A percentile compares a stretch with the other conserved stretches of the same genome.
Conservation (phyloP, 306 rosid species). For the Acacia crassicarpa region DNA sequence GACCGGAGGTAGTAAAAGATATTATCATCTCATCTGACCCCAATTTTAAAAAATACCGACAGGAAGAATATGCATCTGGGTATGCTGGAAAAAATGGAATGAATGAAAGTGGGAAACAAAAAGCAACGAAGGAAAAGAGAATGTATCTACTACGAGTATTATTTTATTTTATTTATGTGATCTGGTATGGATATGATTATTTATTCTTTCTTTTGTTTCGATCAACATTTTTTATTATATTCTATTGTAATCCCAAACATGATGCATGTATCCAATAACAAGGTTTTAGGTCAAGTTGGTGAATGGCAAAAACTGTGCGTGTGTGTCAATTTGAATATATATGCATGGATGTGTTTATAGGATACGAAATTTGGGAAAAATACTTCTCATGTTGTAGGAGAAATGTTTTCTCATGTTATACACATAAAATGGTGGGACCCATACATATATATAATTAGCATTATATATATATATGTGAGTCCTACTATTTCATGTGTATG, state of each 20-base stretch:
- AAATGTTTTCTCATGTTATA: too few relatives aligned
- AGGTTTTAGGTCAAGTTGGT: background rate
- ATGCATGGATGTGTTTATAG: background rate
- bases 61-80: background rate
- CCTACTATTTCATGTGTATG: too few relatives aligned
- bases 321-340: background rate
- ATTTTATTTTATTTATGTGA: background rate
- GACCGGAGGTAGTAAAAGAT: too few relatives aligned
- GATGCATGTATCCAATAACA: background rate
- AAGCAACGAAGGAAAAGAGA: background rate
- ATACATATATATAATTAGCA: too few relatives aligned
- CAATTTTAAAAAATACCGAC: background rate
- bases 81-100: background rate
- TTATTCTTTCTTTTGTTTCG: background rate
- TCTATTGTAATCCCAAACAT: background rate
- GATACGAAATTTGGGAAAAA: too few relatives aligned
- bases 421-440: too few relatives aligned
- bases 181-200: background rate
- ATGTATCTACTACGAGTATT: background rate
- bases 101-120: background rate
- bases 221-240: background rate
- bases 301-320: background rate
- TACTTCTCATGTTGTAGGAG: too few relatives aligned
- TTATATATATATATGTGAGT: too few relatives aligned
- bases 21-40: background rate